Base-by-base conservation (phyloP, 768 basidiomycete genomes). In the Lyophyllum shimeji region DNA sequence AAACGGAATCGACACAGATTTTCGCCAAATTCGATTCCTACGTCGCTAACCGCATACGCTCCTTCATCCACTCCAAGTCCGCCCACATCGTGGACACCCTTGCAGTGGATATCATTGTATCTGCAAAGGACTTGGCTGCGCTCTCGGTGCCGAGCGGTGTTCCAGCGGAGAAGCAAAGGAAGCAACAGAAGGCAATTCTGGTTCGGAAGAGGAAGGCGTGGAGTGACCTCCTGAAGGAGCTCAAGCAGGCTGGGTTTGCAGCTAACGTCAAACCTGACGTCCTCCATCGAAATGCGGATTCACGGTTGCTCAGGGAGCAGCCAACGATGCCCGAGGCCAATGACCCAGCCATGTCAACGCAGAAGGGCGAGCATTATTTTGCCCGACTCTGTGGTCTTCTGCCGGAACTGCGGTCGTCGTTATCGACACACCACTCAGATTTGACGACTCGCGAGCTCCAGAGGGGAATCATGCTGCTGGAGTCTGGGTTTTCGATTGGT, bases 121-220 rank as follows among this genome's bases (percentile, higher is more conserved):
- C 84, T 2, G 73, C 85, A 8, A 79, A 80, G 53, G 73, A 78
- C 33, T 79, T 98, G 23, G 78, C 85, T 1, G 71, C 69, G 1
- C 63, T 78, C 15, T 53, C 74, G 0, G 63, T 83, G 40, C 75
- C 84, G 3, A 55, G 68, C 15, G 75, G 76, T 17, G 67, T 74
- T 33, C 69, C 73, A 11, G 69, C 69, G 53, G 82, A 84, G 52
- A 81, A 74, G 62, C 83, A 77, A 57, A 82, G 73, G 56, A 90
- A 84, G 72, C 82, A 79, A 60, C 78, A 72, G 51, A 95, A 95
- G 67, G 83, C 85, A 20, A 71, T 98, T 9, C 76, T 90, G 39
- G 82, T 83, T 3, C 83, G 92, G 46, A 99, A 98, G 74, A 78
- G 90, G 58, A 92, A 91, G 65, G 95, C 95, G 0, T 93, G 88